These are phyloP conservation scores for Rhizomucor miehei DNA, from an alignment of 371 early-diverging fungal genomes.

Conservation along the genomic window DNA sequence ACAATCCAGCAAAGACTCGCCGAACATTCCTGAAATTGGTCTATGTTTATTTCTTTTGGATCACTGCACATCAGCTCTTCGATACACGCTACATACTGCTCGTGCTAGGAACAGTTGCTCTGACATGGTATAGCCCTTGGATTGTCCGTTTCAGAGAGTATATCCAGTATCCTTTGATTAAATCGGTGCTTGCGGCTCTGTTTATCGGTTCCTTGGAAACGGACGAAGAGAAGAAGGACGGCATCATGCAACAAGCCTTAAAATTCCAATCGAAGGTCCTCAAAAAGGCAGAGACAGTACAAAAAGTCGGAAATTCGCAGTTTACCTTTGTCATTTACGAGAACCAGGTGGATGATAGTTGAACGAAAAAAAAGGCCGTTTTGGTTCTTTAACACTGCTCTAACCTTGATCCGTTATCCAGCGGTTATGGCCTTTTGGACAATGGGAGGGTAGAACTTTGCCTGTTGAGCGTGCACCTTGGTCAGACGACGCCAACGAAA, in stretches of 20 bases:
- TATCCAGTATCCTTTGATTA: slow-evolving; percentile 6
- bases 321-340: slow-evolving; percentile 16
- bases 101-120: slow-evolving; percentile 6
- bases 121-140: slow-evolving; percentile 15
- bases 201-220: slow-evolving; percentile 11
- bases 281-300: not conserved
- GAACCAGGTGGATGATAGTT: slow-evolving; percentile 19
- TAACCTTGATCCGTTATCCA: not conserved
- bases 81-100: slow-evolving; percentile 14
- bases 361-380: not conserved
- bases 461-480: slow-evolving; percentile 11
- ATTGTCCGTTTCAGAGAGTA: not conserved
- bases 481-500: slow-evolving; percentile 15
- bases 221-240: not conserved
- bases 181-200: slow-evolving; percentile 9
- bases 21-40: slow-evolving; percentile 6
- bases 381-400: not conserved
- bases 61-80: slow-evolving; percentile 15
- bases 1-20: slow-evolving; percentile 6
- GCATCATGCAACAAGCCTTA: slow-evolving; percentile 1
- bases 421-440: slow-evolving; percentile 19
- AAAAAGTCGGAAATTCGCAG: not conserved
- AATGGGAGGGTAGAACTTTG: slow-evolving; percentile 9
- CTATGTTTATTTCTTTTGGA: slow-evolving; percentile 15
- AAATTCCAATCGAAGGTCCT: slow-evolving; percentile 3